Evolutionary conservation across 345 rosid species (phyloP), one percentile per base, ranked within the genome.

Genomic region (Hypericum perforatum): DNA sequence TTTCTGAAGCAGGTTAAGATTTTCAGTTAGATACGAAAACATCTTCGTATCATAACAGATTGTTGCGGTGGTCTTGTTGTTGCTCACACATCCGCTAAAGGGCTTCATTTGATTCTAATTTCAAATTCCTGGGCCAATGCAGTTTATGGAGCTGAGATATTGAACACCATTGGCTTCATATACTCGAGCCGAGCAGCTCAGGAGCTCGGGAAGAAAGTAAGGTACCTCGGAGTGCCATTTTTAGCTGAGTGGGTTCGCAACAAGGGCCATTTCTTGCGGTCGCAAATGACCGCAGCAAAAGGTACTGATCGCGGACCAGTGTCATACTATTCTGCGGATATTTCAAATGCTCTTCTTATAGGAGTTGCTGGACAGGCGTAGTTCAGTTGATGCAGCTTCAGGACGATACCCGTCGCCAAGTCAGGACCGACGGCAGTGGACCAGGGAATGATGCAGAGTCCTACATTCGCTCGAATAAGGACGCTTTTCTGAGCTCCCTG

Each of bases 311-410:
- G 4, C 6, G 9, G 11, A 11, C 7, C 16, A 22, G 9, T 48
- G 2, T 9, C 8, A 9, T 37, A 1, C n/a, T 7, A 4, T 16
- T 11, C 12, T 5, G 12, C n/a, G 0, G 11, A 16, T n/a, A 3
- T 2, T 4, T 32, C 39, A 37, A 40, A n/a, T 7, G 38, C 37
- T 36, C 55, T n/a, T 7, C 11, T 36, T 36, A 8, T 36, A 11
- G 2, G n/a, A 51, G 12, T 16, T 2, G 11, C 6, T 11, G 36
- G 6, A n/a, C 73, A 91, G 89, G 98, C 22, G 98, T 92, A 46
- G 81, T 75, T 53, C 98, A 87, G 78, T 65, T 91, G 52, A 75
- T 91, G 64, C 98, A 91, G 62, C 80, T 91, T 60, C 98, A 91
- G 72, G 98, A 87, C 58, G 94, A 90, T 44, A 75, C 78, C 39